Evolutionary conservation across 495 filamentous ascomycete species (phyloP).

Genomic region (Trichoderma erinaceum): DNA sequence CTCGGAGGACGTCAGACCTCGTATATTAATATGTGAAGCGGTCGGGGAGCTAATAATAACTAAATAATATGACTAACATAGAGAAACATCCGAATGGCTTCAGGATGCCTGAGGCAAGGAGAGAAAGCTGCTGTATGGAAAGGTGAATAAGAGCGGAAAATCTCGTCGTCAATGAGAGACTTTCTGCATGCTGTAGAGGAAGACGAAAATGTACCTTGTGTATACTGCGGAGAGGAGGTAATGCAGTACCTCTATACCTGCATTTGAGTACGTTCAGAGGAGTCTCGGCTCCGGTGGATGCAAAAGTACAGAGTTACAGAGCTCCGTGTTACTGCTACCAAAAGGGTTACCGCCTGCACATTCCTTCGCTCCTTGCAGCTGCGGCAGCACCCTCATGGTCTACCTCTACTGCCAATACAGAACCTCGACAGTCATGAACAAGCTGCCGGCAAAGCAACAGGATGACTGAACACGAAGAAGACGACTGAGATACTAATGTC

Average conservation of each 20-base stretch:
- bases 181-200: not conserved
- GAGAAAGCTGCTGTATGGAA: not conserved
- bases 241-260: not conserved
- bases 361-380: not conserved
- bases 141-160: not conserved
- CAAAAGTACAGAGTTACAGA: not conserved
- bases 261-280: not conserved
- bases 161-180: not conserved
- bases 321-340: not conserved
- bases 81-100: not conserved
- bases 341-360: not conserved
- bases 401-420: not conserved
- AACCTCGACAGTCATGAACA: too few relatives aligned
- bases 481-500: too few relatives aligned
- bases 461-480: too few relatives aligned
- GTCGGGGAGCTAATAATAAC: not conserved
- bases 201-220: not conserved
- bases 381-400: not conserved
- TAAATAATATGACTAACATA: not conserved
- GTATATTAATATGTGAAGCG: not conserved
- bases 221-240: not conserved
- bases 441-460: too few relatives aligned
- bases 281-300: not conserved
- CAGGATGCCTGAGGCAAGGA: not conserved
- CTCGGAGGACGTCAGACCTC: slow-evolving; percentile 4